Percentiles rank a stretch among this genome's conserved stretches.
Conservation (phyloP, 176 grass and related monocot genomes). For the Guadua angustifolia region DNA sequence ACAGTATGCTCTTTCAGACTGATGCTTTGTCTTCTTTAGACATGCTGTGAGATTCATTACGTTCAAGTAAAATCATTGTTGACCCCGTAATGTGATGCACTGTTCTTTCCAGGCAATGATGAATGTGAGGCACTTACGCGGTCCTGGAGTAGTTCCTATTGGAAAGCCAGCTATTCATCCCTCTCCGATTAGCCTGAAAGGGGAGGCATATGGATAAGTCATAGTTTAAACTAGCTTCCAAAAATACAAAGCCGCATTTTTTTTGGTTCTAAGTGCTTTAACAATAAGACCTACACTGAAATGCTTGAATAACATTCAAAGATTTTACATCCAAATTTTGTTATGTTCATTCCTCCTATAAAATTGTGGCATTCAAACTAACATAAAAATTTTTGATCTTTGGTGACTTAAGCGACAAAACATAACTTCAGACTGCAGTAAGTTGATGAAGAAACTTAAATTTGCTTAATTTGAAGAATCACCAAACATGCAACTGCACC, state of each 20-base stretch:
- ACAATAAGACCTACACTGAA: not conserved
- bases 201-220: constrained; percentile 49
- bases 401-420: not conserved
- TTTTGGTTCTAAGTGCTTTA: not conserved
- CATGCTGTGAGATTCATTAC: no score
- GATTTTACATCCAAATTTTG: not conserved
- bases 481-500: not conserved
- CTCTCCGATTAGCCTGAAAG: constrained; percentile 66
- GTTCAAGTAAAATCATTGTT: not conserved
- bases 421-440: not conserved
- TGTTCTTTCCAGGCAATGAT: constrained; percentile 59
- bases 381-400: not conserved
- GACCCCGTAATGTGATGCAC: not conserved
- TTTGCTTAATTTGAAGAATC: not conserved
- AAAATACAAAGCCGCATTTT: not conserved
- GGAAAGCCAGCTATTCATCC: constrained; percentile 72
- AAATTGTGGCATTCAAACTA: not conserved
- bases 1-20: constrained; percentile 45
- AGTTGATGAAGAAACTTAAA: not conserved
- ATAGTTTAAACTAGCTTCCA: not conserved
- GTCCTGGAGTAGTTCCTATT: constrained; percentile 52
- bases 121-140: constrained; percentile 65
- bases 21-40: not conserved
- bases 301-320: not conserved
- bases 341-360: not conserved